Evolutionary conservation across 768 basidiomycete species (phyloP).

Genomic region (Polyporus arcularius): DNA sequence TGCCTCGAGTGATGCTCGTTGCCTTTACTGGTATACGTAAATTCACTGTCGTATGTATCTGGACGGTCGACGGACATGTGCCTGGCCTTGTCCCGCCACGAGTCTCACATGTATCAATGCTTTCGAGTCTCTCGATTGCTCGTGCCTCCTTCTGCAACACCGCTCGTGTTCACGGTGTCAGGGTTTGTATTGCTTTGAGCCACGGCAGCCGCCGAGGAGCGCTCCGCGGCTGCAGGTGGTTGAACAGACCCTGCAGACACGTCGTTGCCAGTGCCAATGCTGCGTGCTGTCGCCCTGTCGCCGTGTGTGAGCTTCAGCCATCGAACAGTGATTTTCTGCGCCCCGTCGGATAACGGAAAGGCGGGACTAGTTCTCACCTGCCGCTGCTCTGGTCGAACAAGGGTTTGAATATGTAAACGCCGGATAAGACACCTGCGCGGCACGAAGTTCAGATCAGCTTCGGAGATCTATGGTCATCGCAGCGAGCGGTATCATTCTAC

Average conservation of each 20-base stretch:
- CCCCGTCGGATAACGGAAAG: not conserved
- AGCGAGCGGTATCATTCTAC: constrained; percentile 35
- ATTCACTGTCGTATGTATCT: not conserved
- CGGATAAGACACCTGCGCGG: constrained; percentile 55
- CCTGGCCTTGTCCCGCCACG: not conserved
- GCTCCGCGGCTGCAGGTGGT: not conserved
- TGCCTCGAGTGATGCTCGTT: not conserved
- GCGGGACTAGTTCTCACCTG: not conserved
- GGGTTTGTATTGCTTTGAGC: not conserved
- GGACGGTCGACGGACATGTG: not conserved
- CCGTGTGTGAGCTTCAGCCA: constrained; percentile 2
- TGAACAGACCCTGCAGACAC: not conserved
- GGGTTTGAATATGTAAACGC: constrained; percentile 69
- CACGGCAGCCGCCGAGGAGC: not conserved
- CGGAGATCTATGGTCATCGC: not conserved
- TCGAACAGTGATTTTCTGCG: not conserved
- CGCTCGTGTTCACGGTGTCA: not conserved
- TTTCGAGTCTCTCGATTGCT: not conserved
- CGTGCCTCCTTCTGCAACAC: not conserved
- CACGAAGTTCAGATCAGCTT: constrained; percentile 4
- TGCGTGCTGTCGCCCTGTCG: not conserved
- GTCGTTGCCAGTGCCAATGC: not conserved
- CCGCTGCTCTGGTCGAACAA: constrained; percentile 28
- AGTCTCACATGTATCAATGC: not conserved
- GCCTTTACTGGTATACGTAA: not conserved